phyloP scores from a whole-genome alignment of 805 yeast species.

The Candida corydali region DNA sequence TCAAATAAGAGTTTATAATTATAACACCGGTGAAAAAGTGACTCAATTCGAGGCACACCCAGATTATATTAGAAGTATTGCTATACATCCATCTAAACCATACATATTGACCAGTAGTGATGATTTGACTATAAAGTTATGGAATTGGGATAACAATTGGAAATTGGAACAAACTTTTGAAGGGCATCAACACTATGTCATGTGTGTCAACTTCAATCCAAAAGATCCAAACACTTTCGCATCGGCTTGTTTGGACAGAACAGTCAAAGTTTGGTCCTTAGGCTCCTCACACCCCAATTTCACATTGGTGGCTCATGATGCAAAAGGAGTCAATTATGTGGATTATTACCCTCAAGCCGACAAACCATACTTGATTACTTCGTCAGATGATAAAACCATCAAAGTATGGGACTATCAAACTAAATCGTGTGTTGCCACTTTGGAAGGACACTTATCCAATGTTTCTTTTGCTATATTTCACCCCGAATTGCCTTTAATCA shows the following conservation, averaged over 20 bases:
- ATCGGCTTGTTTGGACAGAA: conserved; percentile 91
- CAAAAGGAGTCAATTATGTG: conserved; percentile 92
- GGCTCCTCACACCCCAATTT: conserved; percentile 86
- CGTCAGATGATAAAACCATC: conserved; percentile 86
- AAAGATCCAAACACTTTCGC: conserved; percentile 98
- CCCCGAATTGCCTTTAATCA: conserved; percentile 91
- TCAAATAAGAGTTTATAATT: conserved; percentile 88
- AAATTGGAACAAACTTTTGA: conserved; percentile 83
- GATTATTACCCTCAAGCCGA: conserved; percentile 97
- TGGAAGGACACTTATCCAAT: conserved; percentile 90
- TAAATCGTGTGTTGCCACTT: conserved; percentile 88
- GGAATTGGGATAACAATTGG: conserved; percentile 99
- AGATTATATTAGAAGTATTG: conserved; percentile 88
- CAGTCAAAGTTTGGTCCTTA: conserved; percentile 94
- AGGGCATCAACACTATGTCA: conserved; percentile 94
- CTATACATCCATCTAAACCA: conserved; percentile 93
- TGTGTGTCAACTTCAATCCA: conserved; percentile 93
- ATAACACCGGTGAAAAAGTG: conserved; percentile 91
- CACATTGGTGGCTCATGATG: conserved; percentile 85
- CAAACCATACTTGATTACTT: conserved; percentile 90
- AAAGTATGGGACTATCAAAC: conserved; percentile 97
- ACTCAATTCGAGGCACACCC: conserved; percentile 98
- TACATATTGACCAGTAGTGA: conserved; percentile 85
- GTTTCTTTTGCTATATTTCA: conserved; percentile 97
- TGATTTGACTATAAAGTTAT: conserved; percentile 84